phyloP scores from a whole-genome alignment of 495 filamentous ascomycete species.

The Lepraria neglecta region DNA sequence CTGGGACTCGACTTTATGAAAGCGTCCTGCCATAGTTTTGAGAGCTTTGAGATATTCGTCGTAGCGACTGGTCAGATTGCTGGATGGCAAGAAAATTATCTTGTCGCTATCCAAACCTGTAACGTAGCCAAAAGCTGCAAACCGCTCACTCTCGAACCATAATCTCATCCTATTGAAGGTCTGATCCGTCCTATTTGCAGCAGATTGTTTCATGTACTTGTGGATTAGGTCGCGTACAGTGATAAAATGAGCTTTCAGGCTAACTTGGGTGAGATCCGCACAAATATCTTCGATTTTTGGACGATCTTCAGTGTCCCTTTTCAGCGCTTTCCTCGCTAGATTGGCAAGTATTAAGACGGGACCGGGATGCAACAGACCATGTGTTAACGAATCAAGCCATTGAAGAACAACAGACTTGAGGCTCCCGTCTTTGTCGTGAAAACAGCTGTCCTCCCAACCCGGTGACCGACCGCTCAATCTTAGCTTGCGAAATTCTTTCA shows the following conservation, averaged over 20 bases:
- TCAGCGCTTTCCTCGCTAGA: not conserved
- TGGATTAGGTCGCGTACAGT: not conserved
- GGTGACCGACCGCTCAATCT: too few relatives aligned
- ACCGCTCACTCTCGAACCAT: not conserved
- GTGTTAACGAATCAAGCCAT: not conserved
- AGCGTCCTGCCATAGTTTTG: not conserved
- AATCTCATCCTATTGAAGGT: not conserved
- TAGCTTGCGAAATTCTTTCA: conserved; percentile 1
- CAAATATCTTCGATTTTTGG: not conserved
- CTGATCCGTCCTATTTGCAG: not conserved
- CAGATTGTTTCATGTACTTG: not conserved
- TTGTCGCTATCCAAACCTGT: not conserved
- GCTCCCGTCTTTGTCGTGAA: not conserved
- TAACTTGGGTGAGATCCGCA: not conserved
- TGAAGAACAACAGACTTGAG: not conserved
- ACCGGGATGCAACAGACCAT: not conserved
- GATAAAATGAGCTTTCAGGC: not conserved
- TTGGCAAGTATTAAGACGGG: not conserved
- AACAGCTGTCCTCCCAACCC: not conserved
- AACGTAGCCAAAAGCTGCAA: not conserved
- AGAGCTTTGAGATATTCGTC: not conserved
- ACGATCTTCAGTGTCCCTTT: not conserved
- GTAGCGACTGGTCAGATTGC: not conserved
- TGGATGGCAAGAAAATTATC: not conserved
- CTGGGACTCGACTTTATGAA: not conserved